Percentiles rank a stretch among this genome's conserved stretches.
These are phyloP conservation scores for Physaria fendleri DNA, from an alignment of 345 rosid genomes.

Conservation along the genomic window DNA sequence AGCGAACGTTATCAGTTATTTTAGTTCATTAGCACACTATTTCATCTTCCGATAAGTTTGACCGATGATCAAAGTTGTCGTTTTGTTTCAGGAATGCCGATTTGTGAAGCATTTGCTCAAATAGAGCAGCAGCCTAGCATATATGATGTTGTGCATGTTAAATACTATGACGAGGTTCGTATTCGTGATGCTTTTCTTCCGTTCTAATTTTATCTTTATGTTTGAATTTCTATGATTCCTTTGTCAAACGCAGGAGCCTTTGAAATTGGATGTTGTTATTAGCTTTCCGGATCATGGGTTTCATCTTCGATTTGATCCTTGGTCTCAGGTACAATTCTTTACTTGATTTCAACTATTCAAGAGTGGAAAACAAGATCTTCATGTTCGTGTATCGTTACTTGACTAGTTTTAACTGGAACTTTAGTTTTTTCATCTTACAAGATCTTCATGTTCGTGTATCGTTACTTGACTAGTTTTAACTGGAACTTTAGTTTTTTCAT, in stretches of 20 bases:
- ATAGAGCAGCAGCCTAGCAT: constrained; percentile 93
- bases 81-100: constrained; percentile 71
- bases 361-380: background rate
- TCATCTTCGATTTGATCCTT: constrained; percentile 94
- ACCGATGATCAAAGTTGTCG: constrained; percentile 9
- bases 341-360: background rate
- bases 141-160: constrained; percentile 21
- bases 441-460: background rate
- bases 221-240: background rate
- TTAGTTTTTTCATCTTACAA: too few relatives aligned
- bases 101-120: constrained; percentile 86
- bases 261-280: constrained; percentile 80
- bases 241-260: constrained; percentile 63
- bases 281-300: constrained; percentile 98
- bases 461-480: background rate
- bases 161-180: constrained; percentile 43
- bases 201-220: background rate
- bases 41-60: constrained; percentile 7
- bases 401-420: background rate
- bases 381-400: background rate
- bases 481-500: too few relatives aligned
- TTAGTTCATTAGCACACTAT: background rate
- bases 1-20: background rate
- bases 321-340: constrained; percentile 74
- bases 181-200: background rate